Percentiles rank a stretch among this genome's conserved stretches.
Evolutionary conservation across 176 grass and related monocot genomes (phyloP).

Genomic region (Aegilops bicornis): DNA sequence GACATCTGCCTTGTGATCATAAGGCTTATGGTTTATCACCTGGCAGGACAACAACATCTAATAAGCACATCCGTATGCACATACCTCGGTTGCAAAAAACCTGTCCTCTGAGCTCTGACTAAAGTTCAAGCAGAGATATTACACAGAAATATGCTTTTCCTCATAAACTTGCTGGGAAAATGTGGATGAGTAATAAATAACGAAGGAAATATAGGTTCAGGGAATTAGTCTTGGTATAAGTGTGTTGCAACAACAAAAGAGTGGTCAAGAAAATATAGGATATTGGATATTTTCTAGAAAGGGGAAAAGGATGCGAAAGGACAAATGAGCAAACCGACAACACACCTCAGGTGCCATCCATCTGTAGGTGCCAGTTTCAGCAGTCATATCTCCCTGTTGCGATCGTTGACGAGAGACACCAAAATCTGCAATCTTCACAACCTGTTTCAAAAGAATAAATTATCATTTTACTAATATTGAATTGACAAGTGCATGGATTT

Average conservation of each 20-base stretch:
- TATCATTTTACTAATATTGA: conserved; percentile 29
- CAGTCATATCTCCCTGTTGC: conserved; percentile 86
- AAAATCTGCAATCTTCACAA: conserved; percentile 93
- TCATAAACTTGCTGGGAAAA: not conserved
- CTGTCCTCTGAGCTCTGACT: not conserved
- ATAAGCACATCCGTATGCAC: not conserved
- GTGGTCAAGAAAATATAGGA: not conserved
- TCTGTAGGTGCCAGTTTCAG: conserved; percentile 96
- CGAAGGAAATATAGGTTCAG: too few species aligned
- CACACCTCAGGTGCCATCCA: conserved; percentile 99
- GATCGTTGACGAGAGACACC: conserved; percentile 74
- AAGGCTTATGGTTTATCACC: conserved; percentile 95
- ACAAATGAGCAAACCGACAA: conserved; percentile 7
- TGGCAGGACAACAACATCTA: conserved; percentile 28
- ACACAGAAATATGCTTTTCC: not conserved
- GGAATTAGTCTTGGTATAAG: not conserved
- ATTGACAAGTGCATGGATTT: not conserved
- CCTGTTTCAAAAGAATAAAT: conserved; percentile 48
- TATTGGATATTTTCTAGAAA: conserved; percentile 5
- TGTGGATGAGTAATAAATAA: not conserved
- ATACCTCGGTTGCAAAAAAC: not conserved
- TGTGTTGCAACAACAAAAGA: not conserved
- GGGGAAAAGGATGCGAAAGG: not conserved
- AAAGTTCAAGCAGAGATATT: not conserved
- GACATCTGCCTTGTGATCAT: conserved; percentile 85